A percentile compares a stretch with the other conserved stretches of the same genome.
These are phyloP conservation scores for Cercophora samala DNA, from an alignment of 495 filamentous ascomycete species.

Conservation along the genomic window DNA sequence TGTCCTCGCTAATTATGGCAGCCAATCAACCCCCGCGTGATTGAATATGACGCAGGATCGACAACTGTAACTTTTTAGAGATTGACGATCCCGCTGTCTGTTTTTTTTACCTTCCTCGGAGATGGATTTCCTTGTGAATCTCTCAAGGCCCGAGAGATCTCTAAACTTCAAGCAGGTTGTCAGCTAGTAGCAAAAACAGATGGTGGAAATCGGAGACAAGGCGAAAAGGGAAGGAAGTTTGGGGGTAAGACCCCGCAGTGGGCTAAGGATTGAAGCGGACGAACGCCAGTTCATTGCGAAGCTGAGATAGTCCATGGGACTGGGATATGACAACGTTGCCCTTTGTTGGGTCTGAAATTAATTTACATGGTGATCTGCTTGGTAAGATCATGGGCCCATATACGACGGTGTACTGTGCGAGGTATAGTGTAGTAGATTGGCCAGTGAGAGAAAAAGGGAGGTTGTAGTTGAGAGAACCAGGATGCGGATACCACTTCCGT, in stretches of 20 bases:
- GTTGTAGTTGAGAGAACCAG: not conserved
- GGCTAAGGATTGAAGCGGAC: not conserved
- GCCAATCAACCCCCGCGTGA: not conserved
- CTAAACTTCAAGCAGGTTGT: not conserved
- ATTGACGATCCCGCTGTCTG: not conserved
- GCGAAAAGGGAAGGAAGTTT: not conserved
- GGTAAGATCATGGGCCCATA: not conserved
- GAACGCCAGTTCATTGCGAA: not conserved
- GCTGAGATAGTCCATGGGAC: not conserved
- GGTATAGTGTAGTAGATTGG: not conserved
- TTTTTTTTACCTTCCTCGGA: not conserved
- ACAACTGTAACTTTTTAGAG: not conserved
- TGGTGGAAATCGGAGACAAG: not conserved
- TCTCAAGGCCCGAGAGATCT: not conserved
- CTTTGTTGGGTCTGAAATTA: not conserved
- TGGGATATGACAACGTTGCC: not conserved
- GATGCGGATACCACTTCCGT: not conserved
- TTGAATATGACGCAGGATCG: not conserved
- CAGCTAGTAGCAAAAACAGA: not conserved
- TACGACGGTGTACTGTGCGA: not conserved
- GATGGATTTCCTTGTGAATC: not conserved
- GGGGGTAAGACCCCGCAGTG: not conserved
- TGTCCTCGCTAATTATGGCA: too few species aligned
- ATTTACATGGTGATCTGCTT: not conserved
- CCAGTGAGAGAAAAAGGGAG: not conserved